Evolutionary conservation across 306 rosid genomes (phyloP).

Genomic region (Corylus avellana): DNA sequence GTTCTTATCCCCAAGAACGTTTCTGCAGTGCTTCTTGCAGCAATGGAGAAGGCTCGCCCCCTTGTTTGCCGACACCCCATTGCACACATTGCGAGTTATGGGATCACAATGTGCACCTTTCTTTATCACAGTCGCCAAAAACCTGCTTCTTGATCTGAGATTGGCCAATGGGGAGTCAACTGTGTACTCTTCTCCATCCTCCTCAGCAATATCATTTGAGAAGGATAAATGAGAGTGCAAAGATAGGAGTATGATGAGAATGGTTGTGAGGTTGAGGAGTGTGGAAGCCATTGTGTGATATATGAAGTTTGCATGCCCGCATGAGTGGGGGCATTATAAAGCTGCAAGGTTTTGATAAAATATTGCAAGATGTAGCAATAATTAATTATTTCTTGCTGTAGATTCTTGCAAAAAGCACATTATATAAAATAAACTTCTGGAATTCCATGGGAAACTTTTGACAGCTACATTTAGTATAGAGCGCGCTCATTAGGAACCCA

Average conservation of each 20-base stretch:
- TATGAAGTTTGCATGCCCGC: background rate
- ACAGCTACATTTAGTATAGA: no score
- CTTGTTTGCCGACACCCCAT: constrained; percentile 58
- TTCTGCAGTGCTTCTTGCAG: constrained; percentile 69
- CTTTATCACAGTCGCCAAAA: constrained; percentile 48
- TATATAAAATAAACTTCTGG: no score
- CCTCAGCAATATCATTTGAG: constrained; percentile 29
- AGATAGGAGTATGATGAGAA: constrained; percentile 45
- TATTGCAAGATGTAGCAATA: constrained; percentile 13
- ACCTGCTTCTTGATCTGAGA: constrained; percentile 48
- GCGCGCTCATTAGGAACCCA: no score
- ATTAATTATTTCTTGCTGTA: no score
- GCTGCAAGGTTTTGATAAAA: constrained; percentile 24
- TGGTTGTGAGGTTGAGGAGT: constrained; percentile 32
- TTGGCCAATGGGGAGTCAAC: constrained; percentile 36
- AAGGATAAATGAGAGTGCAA: constrained; percentile 24
- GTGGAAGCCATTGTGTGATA: background rate
- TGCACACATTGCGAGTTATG: constrained; percentile 40
- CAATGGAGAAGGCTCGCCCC: constrained; percentile 59
- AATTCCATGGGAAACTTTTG: no score
- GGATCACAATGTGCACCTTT: constrained; percentile 45
- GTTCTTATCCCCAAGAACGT: constrained; percentile 60
- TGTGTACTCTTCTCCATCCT: constrained; percentile 31
- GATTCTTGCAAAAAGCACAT: no score
- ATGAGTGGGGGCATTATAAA: background rate